Percentiles rank a stretch among this genome's conserved stretches.
These are phyloP conservation scores for Tylopilus plumbeoviolaceoides DNA, from an alignment of 768 basidiomycete genomes.

Conservation along the genomic window DNA sequence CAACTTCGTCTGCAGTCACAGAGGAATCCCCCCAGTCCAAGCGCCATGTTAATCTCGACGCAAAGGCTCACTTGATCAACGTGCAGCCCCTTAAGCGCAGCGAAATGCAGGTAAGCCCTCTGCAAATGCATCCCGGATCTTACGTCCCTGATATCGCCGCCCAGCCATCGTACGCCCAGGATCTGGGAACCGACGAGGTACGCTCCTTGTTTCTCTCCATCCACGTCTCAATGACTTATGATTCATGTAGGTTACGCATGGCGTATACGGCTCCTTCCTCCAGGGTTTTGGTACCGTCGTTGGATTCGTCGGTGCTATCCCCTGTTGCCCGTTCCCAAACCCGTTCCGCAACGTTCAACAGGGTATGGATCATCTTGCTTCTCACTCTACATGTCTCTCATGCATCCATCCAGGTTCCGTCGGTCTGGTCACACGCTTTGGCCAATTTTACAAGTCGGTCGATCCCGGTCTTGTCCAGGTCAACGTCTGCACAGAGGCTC, in stretches of 20 bases:
- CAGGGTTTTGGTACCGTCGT: slow-evolving; percentile 63
- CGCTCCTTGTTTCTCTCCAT: slow-evolving; percentile 2
- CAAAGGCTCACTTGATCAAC: slow-evolving; percentile 50
- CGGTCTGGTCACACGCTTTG: slow-evolving; percentile 89
- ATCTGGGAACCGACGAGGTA: slow-evolving; percentile 66
- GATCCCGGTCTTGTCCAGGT: slow-evolving; percentile 90
- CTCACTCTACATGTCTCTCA: slow-evolving; percentile 14
- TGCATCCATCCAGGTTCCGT: slow-evolving; percentile 53
- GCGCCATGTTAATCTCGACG: slow-evolving; percentile 22
- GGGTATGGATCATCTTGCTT: slow-evolving; percentile 40
- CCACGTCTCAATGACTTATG: background rate
- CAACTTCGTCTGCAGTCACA: slow-evolving; percentile 51
- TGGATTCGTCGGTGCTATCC: slow-evolving; percentile 71
- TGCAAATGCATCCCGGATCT: background rate
- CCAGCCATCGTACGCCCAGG: slow-evolving; percentile 89
- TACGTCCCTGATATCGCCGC: slow-evolving; percentile 5
- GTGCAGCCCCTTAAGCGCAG: slow-evolving; percentile 83
- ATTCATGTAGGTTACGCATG: slow-evolving; percentile 64
- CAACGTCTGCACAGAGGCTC: slow-evolving; percentile 90
- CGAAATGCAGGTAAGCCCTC: slow-evolving; percentile 74
- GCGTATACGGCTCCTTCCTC: slow-evolving; percentile 79
- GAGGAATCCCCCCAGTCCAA: slow-evolving; percentile 45
- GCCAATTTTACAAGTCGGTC: slow-evolving; percentile 94
- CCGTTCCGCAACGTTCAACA: slow-evolving; percentile 84
- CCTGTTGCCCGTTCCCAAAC: slow-evolving; percentile 83